Evolutionary conservation across 2,329 filamentous ascomycete species (phyloP).

Genomic region (Botrytis aclada): DNA sequence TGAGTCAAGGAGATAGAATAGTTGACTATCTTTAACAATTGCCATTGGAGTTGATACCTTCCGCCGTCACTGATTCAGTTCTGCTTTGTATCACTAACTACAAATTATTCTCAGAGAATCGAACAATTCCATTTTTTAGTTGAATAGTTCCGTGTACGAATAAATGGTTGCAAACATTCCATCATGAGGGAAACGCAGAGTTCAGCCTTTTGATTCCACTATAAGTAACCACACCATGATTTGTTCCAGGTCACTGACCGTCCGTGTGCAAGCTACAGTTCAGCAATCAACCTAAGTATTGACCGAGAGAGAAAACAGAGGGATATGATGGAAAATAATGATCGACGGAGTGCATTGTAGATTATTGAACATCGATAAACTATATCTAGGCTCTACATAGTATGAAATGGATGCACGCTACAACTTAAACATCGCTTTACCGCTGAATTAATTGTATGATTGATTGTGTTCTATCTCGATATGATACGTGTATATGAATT

Average conservation of each 20-base stretch:
- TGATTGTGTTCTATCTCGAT: background rate
- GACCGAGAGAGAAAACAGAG: background rate
- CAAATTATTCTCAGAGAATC: background rate
- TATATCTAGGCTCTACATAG: background rate
- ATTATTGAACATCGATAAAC: background rate
- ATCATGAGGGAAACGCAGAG: background rate
- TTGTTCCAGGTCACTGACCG: background rate
- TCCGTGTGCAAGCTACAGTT: background rate
- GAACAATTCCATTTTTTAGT: background rate
- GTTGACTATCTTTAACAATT: background rate
- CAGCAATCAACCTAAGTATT: background rate
- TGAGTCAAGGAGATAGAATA: background rate
- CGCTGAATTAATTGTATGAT: background rate
- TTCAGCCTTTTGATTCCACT: background rate
- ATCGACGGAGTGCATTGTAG: background rate
- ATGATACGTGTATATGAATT: background rate
- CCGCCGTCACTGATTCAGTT: background rate
- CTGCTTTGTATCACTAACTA: background rate
- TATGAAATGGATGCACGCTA: background rate
- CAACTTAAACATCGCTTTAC: background rate
- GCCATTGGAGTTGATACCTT: background rate
- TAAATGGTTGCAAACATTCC: background rate
- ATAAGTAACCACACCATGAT: background rate
- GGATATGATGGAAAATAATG: background rate
- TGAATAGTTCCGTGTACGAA: background rate